These are phyloP conservation scores for Torulaspora delbrueckii DNA, from an alignment of 805 yeast species.

Conservation along the genomic window DNA sequence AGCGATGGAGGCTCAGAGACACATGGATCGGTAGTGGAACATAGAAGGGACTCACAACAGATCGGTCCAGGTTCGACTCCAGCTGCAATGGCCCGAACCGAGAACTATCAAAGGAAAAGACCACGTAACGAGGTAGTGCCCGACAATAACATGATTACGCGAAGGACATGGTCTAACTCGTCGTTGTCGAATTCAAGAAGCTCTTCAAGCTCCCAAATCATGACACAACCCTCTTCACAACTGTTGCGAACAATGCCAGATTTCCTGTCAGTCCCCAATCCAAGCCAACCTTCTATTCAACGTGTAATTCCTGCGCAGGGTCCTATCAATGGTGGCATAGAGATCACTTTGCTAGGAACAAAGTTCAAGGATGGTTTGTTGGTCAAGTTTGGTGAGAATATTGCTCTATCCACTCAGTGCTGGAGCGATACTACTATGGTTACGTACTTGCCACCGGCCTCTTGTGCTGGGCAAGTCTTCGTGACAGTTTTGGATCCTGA, in stretches of 20 bases:
- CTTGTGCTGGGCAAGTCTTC: constrained; percentile 83
- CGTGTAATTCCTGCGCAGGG: constrained; percentile 94
- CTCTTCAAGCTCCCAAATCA: constrained; percentile 5
- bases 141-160: constrained; percentile 9
- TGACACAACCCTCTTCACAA: constrained; percentile 7
- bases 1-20: constrained; percentile 58
- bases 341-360: constrained; percentile 82
- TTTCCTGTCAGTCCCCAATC: constrained; percentile 2
- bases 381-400: constrained; percentile 81
- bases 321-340: constrained; percentile 93
- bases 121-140: constrained; percentile 12
- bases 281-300: constrained; percentile 55
- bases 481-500: constrained; percentile 62
- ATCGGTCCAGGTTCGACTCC: constrained; percentile 10
- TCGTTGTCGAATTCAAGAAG: constrained; percentile 9
- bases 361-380: constrained; percentile 78
- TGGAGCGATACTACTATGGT: constrained; percentile 95
- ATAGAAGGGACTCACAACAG: constrained; percentile 8
- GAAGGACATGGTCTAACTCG: constrained; percentile 17
- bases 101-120: constrained; percentile 21
- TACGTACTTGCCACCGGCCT: constrained; percentile 88
- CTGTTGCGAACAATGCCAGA: constrained; percentile 11
- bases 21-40: constrained; percentile 17
- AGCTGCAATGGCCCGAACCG: constrained; percentile 16
- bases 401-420: constrained; percentile 81